Conservation (phyloP, 306 rosid species). For the Biancaea sappan region DNA sequence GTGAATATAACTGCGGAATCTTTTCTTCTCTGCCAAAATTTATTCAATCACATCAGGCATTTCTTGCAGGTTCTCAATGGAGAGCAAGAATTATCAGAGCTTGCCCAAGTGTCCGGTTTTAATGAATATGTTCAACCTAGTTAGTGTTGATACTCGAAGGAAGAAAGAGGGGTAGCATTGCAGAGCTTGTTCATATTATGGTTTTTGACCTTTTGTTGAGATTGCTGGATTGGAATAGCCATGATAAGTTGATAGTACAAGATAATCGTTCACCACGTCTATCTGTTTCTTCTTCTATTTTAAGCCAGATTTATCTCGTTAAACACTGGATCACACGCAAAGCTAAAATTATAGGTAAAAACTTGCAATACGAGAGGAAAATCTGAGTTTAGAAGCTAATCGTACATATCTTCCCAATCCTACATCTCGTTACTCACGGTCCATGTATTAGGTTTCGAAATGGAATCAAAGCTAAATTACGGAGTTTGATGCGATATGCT, state of each 20-base stretch:
- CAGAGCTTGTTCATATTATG: conserved; percentile 40
- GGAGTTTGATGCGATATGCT: too few species aligned
- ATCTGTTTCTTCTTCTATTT: too few species aligned
- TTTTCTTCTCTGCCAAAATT: conserved; percentile 11
- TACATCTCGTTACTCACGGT: too few species aligned
- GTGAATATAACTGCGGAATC: conserved; percentile 6
- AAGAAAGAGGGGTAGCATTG: background rate
- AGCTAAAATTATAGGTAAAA: background rate
- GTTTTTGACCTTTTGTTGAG: background rate
- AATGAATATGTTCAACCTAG: conserved; percentile 48
- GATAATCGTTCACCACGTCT: background rate
- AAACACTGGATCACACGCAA: background rate
- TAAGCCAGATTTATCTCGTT: background rate
- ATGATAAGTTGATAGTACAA: too few species aligned
- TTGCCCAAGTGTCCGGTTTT: conserved; percentile 66
- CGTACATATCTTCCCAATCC: too few species aligned
- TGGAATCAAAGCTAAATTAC: too few species aligned
- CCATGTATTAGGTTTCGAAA: too few species aligned
- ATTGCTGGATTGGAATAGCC: background rate
- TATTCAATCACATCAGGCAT: conserved; percentile 24
- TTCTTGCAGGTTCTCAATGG: conserved; percentile 72
- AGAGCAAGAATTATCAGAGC: conserved; percentile 62
- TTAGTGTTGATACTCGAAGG: conserved; percentile 20
- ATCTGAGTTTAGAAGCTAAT: too few species aligned
- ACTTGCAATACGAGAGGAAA: background rate